Conservation (phyloP, 768 basidiomycete genomes). For the Phallus indusiatus region DNA sequence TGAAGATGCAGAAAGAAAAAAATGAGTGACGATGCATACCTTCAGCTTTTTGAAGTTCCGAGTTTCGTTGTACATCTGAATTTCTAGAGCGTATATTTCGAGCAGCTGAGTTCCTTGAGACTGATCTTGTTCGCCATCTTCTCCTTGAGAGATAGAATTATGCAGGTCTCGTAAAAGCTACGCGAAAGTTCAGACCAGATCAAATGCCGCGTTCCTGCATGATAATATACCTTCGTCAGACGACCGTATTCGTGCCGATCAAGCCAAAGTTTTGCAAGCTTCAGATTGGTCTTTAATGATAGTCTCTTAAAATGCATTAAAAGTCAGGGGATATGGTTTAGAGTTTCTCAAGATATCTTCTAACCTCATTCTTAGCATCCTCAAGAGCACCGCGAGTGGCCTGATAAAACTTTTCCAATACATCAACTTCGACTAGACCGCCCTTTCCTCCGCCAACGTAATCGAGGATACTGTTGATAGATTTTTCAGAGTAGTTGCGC, state of each 20-base stretch:
- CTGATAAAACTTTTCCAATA: constrained; percentile 93
- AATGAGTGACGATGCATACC: constrained; percentile 29
- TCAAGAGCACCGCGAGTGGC: constrained; percentile 81
- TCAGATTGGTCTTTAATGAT: constrained; percentile 92
- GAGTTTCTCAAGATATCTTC: constrained; percentile 11
- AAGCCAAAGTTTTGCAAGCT: constrained; percentile 94
- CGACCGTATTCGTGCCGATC: constrained; percentile 87
- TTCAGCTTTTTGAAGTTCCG: constrained; percentile 89
- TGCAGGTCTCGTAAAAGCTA: constrained; percentile 77
- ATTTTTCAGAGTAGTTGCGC: constrained; percentile 94
- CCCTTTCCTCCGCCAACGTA: constrained; percentile 73
- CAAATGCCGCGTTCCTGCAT: background rate
- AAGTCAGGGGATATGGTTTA: too few species aligned
- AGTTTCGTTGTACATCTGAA: constrained; percentile 98
- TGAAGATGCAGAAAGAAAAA: background rate
- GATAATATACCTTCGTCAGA: constrained; percentile 56
- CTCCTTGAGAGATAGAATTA: constrained; percentile 48
- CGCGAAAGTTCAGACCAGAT: background rate
- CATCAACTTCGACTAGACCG: constrained; percentile 45
- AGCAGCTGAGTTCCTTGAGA: constrained; percentile 82
- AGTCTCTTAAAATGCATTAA: constrained; percentile 48
- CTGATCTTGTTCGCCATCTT: constrained; percentile 80
- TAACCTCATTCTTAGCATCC: constrained; percentile 93
- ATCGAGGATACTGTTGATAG: constrained; percentile 96
- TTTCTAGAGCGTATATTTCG: constrained; percentile 97